Conservation (phyloP, 2,329 filamentous ascomycete species). For the Fusarium transvaalense region DNA sequence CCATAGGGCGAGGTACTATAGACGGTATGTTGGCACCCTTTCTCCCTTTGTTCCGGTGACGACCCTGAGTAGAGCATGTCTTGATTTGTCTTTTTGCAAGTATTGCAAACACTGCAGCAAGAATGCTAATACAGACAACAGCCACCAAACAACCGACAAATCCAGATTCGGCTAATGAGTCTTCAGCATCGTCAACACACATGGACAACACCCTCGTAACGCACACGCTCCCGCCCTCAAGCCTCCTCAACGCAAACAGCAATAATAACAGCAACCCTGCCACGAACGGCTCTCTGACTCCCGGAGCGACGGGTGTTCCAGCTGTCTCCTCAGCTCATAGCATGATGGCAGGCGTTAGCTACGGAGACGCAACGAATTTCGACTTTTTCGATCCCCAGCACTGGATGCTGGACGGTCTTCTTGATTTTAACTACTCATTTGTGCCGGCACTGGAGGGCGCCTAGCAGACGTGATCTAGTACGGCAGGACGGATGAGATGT, state of each 20-base stretch:
- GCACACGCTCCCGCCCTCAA: slow-evolving; percentile 56
- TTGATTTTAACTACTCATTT: slow-evolving; percentile 82
- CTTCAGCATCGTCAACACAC: slow-evolving; percentile 75
- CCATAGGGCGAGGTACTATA: slow-evolving; percentile 75
- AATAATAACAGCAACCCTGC: slow-evolving; percentile 32
- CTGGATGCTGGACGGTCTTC: slow-evolving; percentile 90
- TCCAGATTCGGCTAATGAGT: slow-evolving; percentile 81
- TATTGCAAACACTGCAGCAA: slow-evolving; percentile 28
- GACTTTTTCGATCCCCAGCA: slow-evolving; percentile 93
- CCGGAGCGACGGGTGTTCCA: slow-evolving; percentile 61
- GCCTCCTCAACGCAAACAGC: slow-evolving; percentile 55
- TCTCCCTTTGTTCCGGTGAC: slow-evolving; percentile 28
- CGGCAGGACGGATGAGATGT: slow-evolving; percentile 7
- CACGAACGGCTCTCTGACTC: slow-evolving; percentile 66
- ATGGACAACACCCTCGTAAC: slow-evolving; percentile 70
- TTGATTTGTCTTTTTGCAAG: slow-evolving; percentile 38
- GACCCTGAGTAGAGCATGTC: slow-evolving; percentile 46
- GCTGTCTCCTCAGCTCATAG: slow-evolving; percentile 56
- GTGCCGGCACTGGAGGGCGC: slow-evolving; percentile 67
- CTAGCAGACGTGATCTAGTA: slow-evolving; percentile 46
- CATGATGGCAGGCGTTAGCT: slow-evolving; percentile 66
- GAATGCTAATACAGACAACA: slow-evolving; percentile 45
- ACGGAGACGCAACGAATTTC: slow-evolving; percentile 77
- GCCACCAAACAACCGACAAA: slow-evolving; percentile 90
- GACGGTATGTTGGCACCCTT: slow-evolving; percentile 69